These are phyloP conservation scores for Hypoxylon rickii DNA, from an alignment of 495 filamentous ascomycete genomes.

Conservation along the genomic window DNA sequence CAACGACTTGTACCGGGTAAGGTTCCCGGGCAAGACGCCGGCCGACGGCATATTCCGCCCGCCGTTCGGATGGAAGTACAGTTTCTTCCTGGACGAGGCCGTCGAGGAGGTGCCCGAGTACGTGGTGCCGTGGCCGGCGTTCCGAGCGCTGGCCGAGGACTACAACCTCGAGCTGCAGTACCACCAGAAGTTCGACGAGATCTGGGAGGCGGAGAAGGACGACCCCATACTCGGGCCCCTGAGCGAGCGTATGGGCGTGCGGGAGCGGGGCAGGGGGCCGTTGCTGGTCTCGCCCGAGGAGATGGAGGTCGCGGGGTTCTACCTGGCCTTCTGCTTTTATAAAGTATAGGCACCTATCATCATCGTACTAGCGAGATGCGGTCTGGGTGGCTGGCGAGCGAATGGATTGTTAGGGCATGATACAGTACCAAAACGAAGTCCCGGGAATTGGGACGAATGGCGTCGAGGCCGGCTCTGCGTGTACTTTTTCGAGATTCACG, in stretches of 20 bases:
- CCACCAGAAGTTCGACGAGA: constrained; percentile 82
- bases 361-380: background rate
- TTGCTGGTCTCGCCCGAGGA: constrained; percentile 77
- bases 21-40: constrained; percentile 80
- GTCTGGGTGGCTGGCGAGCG: background rate
- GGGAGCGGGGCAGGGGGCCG: constrained; percentile 67
- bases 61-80: constrained; percentile 97
- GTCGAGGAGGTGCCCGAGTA: constrained; percentile 97
- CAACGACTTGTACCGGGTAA: constrained; percentile 86
- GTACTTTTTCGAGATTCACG: too few relatives aligned
- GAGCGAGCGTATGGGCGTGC: constrained; percentile 92
- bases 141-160: constrained; percentile 91
- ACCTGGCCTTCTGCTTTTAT: constrained; percentile 92
- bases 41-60: constrained; percentile 85
- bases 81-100: constrained; percentile 91
- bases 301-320: constrained; percentile 89
- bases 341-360: constrained; percentile 64
- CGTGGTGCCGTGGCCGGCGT: constrained; percentile 97
- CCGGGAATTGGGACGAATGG: too few relatives aligned
- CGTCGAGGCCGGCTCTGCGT: too few relatives aligned
- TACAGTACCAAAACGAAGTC: too few relatives aligned
- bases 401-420: too few relatives aligned
- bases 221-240: constrained; percentile 76
- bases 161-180: constrained; percentile 96
- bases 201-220: constrained; percentile 89